phyloP scores from a whole-genome alignment of 371 early-diverging fungal species.

The Quaeritorhiza haematococci region DNA sequence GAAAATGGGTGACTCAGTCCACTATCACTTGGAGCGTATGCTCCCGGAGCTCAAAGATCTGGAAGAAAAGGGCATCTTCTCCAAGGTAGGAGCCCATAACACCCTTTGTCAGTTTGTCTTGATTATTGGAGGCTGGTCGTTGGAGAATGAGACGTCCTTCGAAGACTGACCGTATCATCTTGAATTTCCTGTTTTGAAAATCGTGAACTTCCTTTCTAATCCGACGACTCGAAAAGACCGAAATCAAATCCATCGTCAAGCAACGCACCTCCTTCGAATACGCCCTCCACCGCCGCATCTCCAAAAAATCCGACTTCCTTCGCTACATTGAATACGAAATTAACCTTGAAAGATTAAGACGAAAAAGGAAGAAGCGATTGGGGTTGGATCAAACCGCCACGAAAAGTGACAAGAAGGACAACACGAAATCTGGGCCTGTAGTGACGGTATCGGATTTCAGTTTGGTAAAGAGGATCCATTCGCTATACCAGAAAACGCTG shows the following conservation, averaged over 20 bases:
- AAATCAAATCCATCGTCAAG: constrained; percentile 83
- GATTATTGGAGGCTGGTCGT: too few relatives aligned
- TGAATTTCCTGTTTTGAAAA: too few relatives aligned
- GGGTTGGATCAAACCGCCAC: constrained; percentile 30
- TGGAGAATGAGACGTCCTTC: too few relatives aligned
- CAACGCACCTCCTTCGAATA: constrained; percentile 86
- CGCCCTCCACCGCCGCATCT: constrained; percentile 69
- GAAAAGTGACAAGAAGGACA: constrained; percentile 9
- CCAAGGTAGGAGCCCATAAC: constrained; percentile 40
- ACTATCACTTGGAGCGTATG: constrained; percentile 87
- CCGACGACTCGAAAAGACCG: constrained; percentile 57
- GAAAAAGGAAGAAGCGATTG: constrained; percentile 70
- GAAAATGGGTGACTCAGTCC: constrained; percentile 91
- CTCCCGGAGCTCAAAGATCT: constrained; percentile 88
- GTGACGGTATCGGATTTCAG: constrained; percentile 57
- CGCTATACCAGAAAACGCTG: constrained; percentile 75
- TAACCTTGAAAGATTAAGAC: constrained; percentile 79
- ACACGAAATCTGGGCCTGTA: constrained; percentile 7
- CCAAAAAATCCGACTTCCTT: constrained; percentile 73
- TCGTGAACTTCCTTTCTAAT: too few relatives aligned
- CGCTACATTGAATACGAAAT: constrained; percentile 91
- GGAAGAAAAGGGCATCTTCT: constrained; percentile 72
- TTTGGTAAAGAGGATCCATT: constrained; percentile 60
- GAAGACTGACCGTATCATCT: too few relatives aligned
- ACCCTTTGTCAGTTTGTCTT: too few relatives aligned